Conservation (phyloP, 2,329 filamentous ascomycete genomes). For the Colletotrichum chrysophilum region DNA sequence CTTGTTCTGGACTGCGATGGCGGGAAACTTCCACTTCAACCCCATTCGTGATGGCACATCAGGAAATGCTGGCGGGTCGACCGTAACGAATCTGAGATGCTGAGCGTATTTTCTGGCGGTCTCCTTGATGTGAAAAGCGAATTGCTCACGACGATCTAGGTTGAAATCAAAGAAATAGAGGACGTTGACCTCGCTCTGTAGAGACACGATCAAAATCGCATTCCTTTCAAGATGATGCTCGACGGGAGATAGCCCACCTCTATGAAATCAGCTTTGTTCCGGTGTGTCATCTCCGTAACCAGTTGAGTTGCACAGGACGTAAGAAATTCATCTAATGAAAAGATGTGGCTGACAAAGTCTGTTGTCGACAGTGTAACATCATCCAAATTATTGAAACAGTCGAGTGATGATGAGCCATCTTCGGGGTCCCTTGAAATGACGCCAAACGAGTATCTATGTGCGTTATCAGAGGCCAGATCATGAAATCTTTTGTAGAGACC, state of each 20-base stretch:
- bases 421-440: slow-evolving; percentile 12
- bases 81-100: slow-evolving; percentile 51
- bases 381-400: slow-evolving; percentile 48
- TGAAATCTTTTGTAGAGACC: slow-evolving; percentile 35
- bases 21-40: slow-evolving; percentile 12
- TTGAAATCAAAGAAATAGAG: slow-evolving; percentile 34
- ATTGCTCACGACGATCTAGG: slow-evolving; percentile 36
- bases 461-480: slow-evolving; percentile 37
- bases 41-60: slow-evolving; percentile 47
- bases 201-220: not conserved
- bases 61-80: slow-evolving; percentile 49
- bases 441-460: slow-evolving; percentile 49
- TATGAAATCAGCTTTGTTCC: slow-evolving; percentile 43
- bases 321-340: slow-evolving; percentile 41
- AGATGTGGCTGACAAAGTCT: slow-evolving; percentile 35
- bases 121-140: slow-evolving; percentile 38
- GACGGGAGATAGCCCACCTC: not conserved
- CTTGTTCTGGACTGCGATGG: slow-evolving; percentile 11
- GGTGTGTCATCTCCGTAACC: slow-evolving; percentile 48
- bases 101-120: slow-evolving; percentile 49
- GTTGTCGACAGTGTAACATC: slow-evolving; percentile 33
- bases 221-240: not conserved
- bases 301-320: slow-evolving; percentile 39
- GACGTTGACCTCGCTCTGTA: not conserved
- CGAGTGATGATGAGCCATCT: slow-evolving; percentile 26